Evolutionary conservation across 306 rosid species (phyloP), one percentile per base, ranked within the genome.

Genomic region (Morella rubra): DNA sequence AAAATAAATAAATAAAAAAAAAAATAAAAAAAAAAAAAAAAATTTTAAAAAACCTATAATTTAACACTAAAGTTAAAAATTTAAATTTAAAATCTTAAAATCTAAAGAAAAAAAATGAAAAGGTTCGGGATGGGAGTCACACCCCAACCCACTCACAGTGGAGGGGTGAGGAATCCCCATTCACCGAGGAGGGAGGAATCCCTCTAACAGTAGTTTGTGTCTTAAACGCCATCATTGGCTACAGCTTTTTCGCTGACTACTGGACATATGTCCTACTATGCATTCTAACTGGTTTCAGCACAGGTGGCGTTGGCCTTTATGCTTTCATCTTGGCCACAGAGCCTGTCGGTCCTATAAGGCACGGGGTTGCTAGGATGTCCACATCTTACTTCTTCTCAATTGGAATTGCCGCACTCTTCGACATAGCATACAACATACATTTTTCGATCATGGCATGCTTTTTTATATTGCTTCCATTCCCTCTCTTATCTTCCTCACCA

Each of bases 321-420:
- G 89, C 97, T 55, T 94, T 90, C 11, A 97, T 94, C 76, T 93
- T 91, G 0, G 91, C 96, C 56, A 90, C 91, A 0, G 98, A 94
- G 49, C 96, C 97, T 0, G 50, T 94, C 0, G 98, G 98, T 12
- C 96, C 96, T 4, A 41, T 81, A 0, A 94, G 79, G 67, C 98
- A 97, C 0, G 97, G 95, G 7, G 0, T 20, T 0, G 93, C 88
- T 0, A 97, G 98, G 14, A 94, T 94, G 97, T 94, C 97, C 79
- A 90, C 96, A 37, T 94, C 90, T 84, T 91, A 90, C 93, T 91
- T 94, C 89, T 94, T 94, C 89, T 94, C 98, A 8, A 49, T 80
- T 0, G 98, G 98, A 49, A 90, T 94, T 4, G 97, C 91, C 8
- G 0, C 88, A 16, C 93, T 94, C 76, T 77, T 97, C 0, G 87